Evolutionary conservation across 2,329 filamentous ascomycete genomes (phyloP), one percentile per base, ranked within the genome.

Genomic region (Pseudocercospora musae): DNA sequence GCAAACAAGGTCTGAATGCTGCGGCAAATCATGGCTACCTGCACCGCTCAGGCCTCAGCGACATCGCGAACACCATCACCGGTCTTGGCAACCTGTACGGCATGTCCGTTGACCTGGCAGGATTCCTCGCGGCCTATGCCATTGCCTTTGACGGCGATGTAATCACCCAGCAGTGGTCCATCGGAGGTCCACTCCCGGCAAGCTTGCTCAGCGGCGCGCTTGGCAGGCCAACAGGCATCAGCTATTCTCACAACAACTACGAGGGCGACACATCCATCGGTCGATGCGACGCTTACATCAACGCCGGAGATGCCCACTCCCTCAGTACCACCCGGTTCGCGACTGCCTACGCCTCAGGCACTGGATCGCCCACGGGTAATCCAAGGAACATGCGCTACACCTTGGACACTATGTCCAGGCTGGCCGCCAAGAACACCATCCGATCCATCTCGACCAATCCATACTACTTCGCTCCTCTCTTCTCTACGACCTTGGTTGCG

Each of bases 161-260:
- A 5, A 20, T 48, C 9, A 48, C 59, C 57, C 37, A 46, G 54
- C 55, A 63, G 13, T 73, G 72, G 72, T 69, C 66, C 15, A 74
- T 74, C 27, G 72, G 71, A 52, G 71, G 71, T 9, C 65, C 67
- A 9, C 59, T 40, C 29, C 63, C 37, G 50, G 54, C 21, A 29
- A 64, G 58, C 25, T 15, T 54, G 20, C 50, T 61, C 21, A 54
- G 63, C 4, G 55, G 65, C 15, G 48, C 61, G 9, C 61, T 63
- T 4, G 62, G 62, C 31, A 46, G 46, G 40, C 58, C 55, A 57
- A 68, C 63, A 66, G 73, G 64, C 55, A 62, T 70, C 62, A 42
- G 56, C 5, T 67, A 66, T 53, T 68, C 68, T 9, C 74, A 76
- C 66, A 75, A 74, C 64, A 71, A 71, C 48, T 76, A 75, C 55